These are phyloP conservation scores for Leishmania turanica DNA, from an alignment of 208 protist species.

Conservation along the genomic window DNA sequence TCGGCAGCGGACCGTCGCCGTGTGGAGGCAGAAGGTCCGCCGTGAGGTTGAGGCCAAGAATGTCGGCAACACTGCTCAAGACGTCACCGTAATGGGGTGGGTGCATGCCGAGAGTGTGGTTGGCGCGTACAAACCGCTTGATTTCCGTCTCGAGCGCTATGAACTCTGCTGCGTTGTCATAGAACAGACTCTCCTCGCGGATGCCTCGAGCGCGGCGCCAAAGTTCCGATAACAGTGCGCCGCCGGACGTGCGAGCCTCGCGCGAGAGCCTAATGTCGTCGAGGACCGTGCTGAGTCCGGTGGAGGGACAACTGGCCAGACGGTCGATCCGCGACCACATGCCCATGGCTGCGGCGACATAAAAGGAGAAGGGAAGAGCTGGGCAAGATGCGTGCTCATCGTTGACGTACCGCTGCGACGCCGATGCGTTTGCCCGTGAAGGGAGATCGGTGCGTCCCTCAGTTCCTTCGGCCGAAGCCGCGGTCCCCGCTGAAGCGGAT, in stretches of 20 bases:
- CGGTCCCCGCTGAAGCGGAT: not conserved
- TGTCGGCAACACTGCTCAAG: constrained; percentile 11
- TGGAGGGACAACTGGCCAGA: constrained; percentile 11
- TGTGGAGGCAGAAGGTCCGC: not conserved
- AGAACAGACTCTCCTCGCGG: constrained; percentile 6
- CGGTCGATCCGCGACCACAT: constrained; percentile 1
- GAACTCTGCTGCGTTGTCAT: constrained; percentile 27
- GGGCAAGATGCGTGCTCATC: constrained; percentile 9
- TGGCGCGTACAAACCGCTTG: constrained; percentile 23
- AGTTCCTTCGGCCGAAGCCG: not conserved
- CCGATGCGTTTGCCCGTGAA: not conserved
- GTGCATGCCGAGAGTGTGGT: constrained; percentile 33
- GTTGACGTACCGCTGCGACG: constrained; percentile 1
- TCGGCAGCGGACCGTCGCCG: constrained; percentile 3
- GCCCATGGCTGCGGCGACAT: constrained; percentile 17
- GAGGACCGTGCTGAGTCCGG: constrained; percentile 17
- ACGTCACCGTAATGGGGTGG: constrained; percentile 31
- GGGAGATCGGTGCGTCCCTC: not conserved
- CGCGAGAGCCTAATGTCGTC: constrained; percentile 21
- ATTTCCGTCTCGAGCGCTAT: constrained; percentile 36
- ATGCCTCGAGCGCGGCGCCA: constrained; percentile 19
- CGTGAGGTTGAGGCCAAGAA: constrained; percentile 17
- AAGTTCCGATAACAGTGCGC: not conserved
- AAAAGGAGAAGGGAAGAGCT: constrained; percentile 11
- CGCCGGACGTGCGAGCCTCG: not conserved